Percentiles rank a stretch among this genome's conserved stretches.
phyloP scores from a whole-genome alignment of 176 grass and related monocot genomes.

The Triticum monococcum region DNA sequence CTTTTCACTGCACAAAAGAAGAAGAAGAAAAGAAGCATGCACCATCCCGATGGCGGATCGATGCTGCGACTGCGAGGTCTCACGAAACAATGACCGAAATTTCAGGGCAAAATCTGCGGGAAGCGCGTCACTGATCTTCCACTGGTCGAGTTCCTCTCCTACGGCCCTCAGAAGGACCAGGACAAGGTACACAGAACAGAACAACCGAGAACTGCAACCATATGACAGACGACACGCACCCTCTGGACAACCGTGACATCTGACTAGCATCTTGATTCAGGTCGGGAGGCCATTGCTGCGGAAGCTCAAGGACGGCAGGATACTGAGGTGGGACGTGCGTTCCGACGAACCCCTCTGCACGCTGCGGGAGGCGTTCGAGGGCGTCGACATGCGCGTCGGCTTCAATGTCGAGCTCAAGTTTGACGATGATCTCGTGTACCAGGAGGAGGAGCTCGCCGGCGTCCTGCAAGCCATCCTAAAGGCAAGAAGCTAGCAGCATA shows the following conservation, averaged over 20 bases:
- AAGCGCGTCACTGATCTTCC: constrained; percentile 53
- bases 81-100: not conserved
- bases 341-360: constrained; percentile 59
- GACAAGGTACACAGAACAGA: constrained; percentile 36
- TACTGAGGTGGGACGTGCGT: constrained; percentile 60
- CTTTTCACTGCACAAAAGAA: not conserved
- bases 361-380: constrained; percentile 61
- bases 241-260: not conserved
- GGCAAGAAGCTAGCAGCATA: constrained; percentile 19
- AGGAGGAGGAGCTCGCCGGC: constrained; percentile 42
- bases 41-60: not conserved
- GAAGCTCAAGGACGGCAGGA: constrained; percentile 67
- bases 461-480: constrained; percentile 41
- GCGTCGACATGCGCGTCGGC: constrained; percentile 46
- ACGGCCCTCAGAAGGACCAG: constrained; percentile 58
- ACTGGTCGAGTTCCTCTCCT: constrained; percentile 66
- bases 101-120: constrained; percentile 53
- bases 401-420: constrained; percentile 94
- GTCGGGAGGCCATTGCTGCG: constrained; percentile 55
- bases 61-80: not conserved
- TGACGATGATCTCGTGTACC: constrained; percentile 49
- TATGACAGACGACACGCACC: not conserved
- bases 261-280: constrained; percentile 16
- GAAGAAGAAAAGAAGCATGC: not conserved
- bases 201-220: not conserved